Conservation (phyloP, 75 land plant genomes). For the Picea sitchensis region DNA sequence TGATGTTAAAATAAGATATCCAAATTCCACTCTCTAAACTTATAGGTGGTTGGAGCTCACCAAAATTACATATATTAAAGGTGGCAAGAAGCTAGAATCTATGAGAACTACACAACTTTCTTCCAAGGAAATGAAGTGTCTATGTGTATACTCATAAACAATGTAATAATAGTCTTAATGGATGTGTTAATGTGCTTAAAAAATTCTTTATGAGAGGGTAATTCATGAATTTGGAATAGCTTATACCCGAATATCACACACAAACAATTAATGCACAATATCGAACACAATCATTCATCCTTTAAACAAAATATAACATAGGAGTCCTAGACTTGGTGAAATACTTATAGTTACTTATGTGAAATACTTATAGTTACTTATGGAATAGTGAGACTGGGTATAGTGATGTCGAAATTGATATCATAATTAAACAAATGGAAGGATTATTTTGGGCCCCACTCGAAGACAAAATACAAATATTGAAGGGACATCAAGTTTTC, state of each 20-base stretch:
- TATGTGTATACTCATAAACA: no score
- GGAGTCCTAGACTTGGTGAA: no score
- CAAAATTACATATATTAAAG: conserved; percentile 63
- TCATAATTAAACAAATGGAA: conserved; percentile 52
- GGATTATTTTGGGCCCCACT: conserved; percentile 61
- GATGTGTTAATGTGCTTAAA: conserved; percentile 30
- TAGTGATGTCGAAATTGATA: conserved; percentile 77
- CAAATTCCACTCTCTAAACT: conserved; percentile 73
- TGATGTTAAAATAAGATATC: conserved; percentile 60
- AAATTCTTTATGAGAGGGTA: conserved; percentile 68
- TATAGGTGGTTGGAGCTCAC: conserved; percentile 83
- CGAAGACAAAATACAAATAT: conserved; percentile 72
- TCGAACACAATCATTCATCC: no score
- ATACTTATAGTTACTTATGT: no score
- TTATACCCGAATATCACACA: conserved; percentile 40
- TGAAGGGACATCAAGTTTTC: conserved; percentile 42
- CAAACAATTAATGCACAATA: no score
- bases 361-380: conserved; percentile 30
- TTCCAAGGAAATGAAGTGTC: no score
- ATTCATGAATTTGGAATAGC: conserved; percentile 69
- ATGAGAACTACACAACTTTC: background rate
- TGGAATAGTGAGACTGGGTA: conserved; percentile 89
- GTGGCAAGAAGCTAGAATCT: conserved; percentile 94
- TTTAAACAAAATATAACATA: no score
- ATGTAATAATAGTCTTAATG: no score